Conservation (phyloP, 1,284 basidiomycete species). For the Apiotrichum akiyoshidainum region DNA sequence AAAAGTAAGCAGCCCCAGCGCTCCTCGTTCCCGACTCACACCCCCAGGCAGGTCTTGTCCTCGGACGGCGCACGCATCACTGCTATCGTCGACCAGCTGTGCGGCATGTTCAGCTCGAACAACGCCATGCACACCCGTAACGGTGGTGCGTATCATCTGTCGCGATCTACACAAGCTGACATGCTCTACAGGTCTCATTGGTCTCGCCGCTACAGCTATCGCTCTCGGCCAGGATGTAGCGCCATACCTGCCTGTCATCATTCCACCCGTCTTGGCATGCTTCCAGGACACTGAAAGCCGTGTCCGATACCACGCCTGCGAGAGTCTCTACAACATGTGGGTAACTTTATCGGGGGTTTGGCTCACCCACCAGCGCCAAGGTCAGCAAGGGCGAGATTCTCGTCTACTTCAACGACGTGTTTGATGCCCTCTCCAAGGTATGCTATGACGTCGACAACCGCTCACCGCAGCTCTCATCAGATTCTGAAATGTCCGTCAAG, state of each 20-base stretch:
- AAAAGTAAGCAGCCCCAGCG: conserved; percentile 62
- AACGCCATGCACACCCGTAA: conserved; percentile 86
- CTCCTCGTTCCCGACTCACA: background rate
- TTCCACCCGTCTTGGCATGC: conserved; percentile 85
- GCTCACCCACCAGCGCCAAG: conserved; percentile 59
- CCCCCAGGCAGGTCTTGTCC: conserved; percentile 69
- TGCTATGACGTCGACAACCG: conserved; percentile 24
- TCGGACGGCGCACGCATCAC: conserved; percentile 77
- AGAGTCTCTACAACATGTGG: conserved; percentile 93
- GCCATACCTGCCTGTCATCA: conserved; percentile 88
- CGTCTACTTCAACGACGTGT: conserved; percentile 97
- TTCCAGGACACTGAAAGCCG: conserved; percentile 93
- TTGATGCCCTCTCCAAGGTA: conserved; percentile 94
- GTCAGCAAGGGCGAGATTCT: conserved; percentile 96
- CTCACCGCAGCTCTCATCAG: conserved; percentile 75
- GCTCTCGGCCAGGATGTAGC: conserved; percentile 90
- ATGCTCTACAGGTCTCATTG: conserved; percentile 63
- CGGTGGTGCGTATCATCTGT: conserved; percentile 60
- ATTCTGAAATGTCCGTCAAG: conserved; percentile 94
- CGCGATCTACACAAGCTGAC: background rate
- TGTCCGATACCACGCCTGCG: conserved; percentile 78
- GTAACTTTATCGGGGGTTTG: conserved; percentile 6
- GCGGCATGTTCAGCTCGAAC: conserved; percentile 81
- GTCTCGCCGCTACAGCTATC: conserved; percentile 92
- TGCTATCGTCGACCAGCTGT: conserved; percentile 89